Evolutionary conservation across 2,329 filamentous ascomycete genomes (phyloP), one percentile per base, ranked within the genome.

Genomic region (Aspergillus cejpii): DNA sequence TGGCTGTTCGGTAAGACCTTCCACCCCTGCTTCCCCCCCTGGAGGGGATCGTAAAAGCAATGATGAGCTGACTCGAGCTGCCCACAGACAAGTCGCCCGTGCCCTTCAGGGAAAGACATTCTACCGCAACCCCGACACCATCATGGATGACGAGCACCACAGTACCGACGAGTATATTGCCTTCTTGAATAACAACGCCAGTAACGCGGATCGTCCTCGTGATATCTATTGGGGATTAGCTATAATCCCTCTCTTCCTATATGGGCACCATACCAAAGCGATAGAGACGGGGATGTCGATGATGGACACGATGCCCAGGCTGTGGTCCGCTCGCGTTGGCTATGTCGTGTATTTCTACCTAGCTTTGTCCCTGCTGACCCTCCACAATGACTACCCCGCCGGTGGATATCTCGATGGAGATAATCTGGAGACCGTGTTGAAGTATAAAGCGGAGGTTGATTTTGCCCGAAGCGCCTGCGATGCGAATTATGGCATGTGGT

Each of bases 71-170:
- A 52, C 47, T 8, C 8, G 15, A 36, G 28, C 21, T 37, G 7
- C 6, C 20, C 44, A 44, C 41, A 64, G 68, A 49, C 80, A 83
- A 63, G 75, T 76, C 42, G 65, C 71, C 8, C 71, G 78, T 44
- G 79, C 80, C 10, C 58, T 84, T 12, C 78, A 81, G 59, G 80
- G 80, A 20, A 83, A 81, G 55, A 83, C 80, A 0, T 64, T 67
- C 3, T 68, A 64, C 34, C 62, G 66, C n/a, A 62, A 65, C 29
- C 62, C 75, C 5, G 64, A 73, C 2, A 66, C 68, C 14, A 60
- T 81, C 5, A 66, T 83, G 52, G 73, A 71, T 28, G 80, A 83
- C 49, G 62, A 72, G 7, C 62, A 73, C n/a, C 78, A 82, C 57
- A 65, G 72, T 37, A 71, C 71, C 15, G 58, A 60, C 23, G 64